Evolutionary conservation across 2,329 filamentous ascomycete genomes (phyloP), one percentile per base, ranked within the genome.

Genomic region (Talaromyces sp.): DNA sequence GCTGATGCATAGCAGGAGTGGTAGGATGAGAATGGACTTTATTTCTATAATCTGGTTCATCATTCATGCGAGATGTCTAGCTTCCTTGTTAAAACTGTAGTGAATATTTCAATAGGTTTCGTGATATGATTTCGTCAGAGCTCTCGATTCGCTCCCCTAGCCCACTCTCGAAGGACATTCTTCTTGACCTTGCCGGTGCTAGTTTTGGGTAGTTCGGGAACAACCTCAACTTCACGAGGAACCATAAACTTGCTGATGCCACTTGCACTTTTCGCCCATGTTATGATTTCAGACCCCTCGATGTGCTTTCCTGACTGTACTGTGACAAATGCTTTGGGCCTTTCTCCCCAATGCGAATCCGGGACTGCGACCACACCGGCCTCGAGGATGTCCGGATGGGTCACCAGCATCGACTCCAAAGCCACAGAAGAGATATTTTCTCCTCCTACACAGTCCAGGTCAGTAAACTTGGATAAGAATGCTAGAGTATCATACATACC

Each of bases 351-450:
- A 75, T 96, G 91, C 43, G 88, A 89, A 76, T 98, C 93, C 0
- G 89, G 84, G 0, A 98, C 89, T 0, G 91, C 91, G 5, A 97
- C 92, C 37, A 97, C 93, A 43, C 92, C 95, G 1, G 90, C 93
- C 80, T 99, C 95, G 27, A 99, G 86, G 43, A 99, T 87, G 69
- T 92, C 88, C 0, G 93, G 92, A 75, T 99, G 95, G 58, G 92
- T 89, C 6, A 90, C 90, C 1, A 99, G 85, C 88, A 96, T 92
- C 66, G 89, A 87, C 79, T 99, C 95, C 3, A 99, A 85, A 0
- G 95, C 93, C 1, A 99, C 90, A 0, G 91, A 96, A 2, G 92
- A 96, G 68, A 99, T 98, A 76, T 99, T 99, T 78, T 99, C 95
- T 65, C 95, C 95, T 56, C 94, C 93, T 92, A 66, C 14, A 43